Conservation (phyloP, 73 alveolate species). For the Symbiodinium pilosum region DNA sequence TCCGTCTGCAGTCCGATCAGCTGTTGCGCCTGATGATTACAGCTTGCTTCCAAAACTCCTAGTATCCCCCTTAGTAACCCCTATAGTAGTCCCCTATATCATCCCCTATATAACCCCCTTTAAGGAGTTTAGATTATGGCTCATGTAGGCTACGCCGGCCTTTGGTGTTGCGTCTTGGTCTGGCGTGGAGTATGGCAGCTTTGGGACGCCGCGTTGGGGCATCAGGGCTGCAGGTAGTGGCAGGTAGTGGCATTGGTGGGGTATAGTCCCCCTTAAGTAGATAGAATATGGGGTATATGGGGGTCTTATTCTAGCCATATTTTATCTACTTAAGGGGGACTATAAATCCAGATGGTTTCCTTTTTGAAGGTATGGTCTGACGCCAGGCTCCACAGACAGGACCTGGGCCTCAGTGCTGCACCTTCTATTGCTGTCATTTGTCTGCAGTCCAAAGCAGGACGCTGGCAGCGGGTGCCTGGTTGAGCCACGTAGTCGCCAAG, state of each 20-base stretch:
- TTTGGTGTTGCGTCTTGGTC: constrained; percentile 75
- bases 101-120: too few relatives aligned
- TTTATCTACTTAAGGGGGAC: too few relatives aligned
- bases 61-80: too few relatives aligned
- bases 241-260: background rate
- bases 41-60: too few relatives aligned
- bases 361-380: background rate
- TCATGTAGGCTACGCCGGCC: background rate
- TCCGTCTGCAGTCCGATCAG: too few relatives aligned
- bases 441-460: background rate
- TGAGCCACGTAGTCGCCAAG: background rate
- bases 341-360: background rate
- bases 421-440: too few relatives aligned
- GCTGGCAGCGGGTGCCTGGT: background rate
- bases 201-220: constrained; percentile 75
- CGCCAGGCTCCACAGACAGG: background rate
- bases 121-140: too few relatives aligned
- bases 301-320: too few relatives aligned
- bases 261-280: too few relatives aligned
- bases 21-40: too few relatives aligned
- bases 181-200: constrained; percentile 93
- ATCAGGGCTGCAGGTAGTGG: background rate
- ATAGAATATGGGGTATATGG: too few relatives aligned
- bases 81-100: too few relatives aligned
- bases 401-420: background rate